Evolutionary conservation across 768 basidiomycete genomes (phyloP), one percentile per base, ranked within the genome.

Genomic region (Neoboletus magnificus): DNA sequence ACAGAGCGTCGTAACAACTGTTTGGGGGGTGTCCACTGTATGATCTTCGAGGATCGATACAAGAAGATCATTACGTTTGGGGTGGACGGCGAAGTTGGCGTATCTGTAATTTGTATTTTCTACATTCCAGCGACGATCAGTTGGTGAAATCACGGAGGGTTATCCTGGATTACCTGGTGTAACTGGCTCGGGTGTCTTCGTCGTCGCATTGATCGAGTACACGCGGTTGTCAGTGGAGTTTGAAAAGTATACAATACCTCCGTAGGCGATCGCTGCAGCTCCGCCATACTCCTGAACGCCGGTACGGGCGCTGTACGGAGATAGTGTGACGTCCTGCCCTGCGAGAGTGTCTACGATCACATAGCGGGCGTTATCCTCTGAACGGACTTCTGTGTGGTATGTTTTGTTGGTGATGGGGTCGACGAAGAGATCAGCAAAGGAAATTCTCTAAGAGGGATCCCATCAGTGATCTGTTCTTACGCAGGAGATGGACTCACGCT

Each of bases 201-300:
- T 50, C 32, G 40, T 25, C 22, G 22, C 27, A 41, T 67, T 58
- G 42, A 78, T 62, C 10, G 66, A 63, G 63, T 86, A 89, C 0
- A 87, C 74, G 12, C 82, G 73, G 2, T 79, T 78, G 66, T 85
- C 83, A 13, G 50, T 51, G 30, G 76, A 69, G 65, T 85, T 74
- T 4, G 85, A 85, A 66, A 88, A 90, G 69, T 84, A 84, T 9
- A 81, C 69, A 12, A 73, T 68, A 8, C 76, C 78, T 39, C 73
- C 74, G 54, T 80, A 70, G 1, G 82, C 82, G 20, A 80, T 75
- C 1, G 82, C 83, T 2, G 84, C 72, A 2, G 77, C 82, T 13
- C 89, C 89, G 0, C 89, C 88, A 50, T 89, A 89, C 66, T 89
- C 88, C 25, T 88, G 81, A 3, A 89, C 86, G 16, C 76, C 66